Conservation (phyloP, 805 yeast genomes). For the Suhomyces xylopsoci region DNA sequence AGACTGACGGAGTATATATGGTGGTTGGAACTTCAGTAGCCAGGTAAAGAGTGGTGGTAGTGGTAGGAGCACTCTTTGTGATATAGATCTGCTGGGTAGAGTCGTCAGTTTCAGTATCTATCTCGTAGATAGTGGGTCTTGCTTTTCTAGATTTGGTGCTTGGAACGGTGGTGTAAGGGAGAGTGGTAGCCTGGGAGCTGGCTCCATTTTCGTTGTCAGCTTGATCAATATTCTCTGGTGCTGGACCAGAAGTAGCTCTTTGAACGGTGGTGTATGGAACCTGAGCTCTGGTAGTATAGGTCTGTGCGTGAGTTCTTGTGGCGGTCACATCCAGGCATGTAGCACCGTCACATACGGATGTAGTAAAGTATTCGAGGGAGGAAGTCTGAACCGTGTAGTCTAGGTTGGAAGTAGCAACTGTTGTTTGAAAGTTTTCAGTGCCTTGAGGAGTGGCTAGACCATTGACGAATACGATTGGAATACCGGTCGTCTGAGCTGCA, state of each 20-base stretch:
- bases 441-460: constrained; percentile 7
- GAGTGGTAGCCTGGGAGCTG: background rate
- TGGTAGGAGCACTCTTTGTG: constrained; percentile 23
- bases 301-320: constrained; percentile 1
- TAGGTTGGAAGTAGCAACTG: constrained; percentile 16
- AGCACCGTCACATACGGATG: constrained; percentile 9
- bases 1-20: constrained; percentile 16
- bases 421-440: background rate
- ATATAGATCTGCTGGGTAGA: constrained; percentile 9
- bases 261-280: constrained; percentile 5
- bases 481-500: constrained; percentile 19
- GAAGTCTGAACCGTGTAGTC: constrained; percentile 19
- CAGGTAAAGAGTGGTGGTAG: constrained; percentile 26
- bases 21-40: constrained; percentile 25
- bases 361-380: constrained; percentile 12
- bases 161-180: constrained; percentile 5
- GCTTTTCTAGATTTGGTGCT: background rate
- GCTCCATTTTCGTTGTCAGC: background rate
- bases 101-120: constrained; percentile 19
- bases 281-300: constrained; percentile 3
- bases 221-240: background rate
- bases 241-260: constrained; percentile 1
- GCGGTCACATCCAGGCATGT: constrained; percentile 1
- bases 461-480: constrained; percentile 30
- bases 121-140: constrained; percentile 14